Percentiles rank a stretch among this genome's conserved stretches.
phyloP scores from a whole-genome alignment of 768 basidiomycete species.

The Phanerochaete carnosa region DNA sequence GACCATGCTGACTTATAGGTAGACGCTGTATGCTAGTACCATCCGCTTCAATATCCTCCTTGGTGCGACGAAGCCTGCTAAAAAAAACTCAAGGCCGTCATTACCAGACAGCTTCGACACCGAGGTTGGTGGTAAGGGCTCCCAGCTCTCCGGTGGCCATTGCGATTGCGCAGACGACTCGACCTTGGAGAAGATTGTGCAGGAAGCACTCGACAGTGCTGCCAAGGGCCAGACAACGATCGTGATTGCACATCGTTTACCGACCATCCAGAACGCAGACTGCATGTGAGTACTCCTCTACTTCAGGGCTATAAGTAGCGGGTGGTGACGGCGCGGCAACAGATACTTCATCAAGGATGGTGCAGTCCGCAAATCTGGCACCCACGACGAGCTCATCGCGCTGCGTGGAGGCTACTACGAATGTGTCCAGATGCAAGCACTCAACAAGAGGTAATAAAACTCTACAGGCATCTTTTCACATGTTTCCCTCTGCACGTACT shows the following conservation, averaged over 20 bases:
- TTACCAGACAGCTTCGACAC: conserved; percentile 90
- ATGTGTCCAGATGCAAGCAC: conserved; percentile 83
- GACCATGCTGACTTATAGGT: no score
- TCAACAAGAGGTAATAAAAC: conserved; percentile 27
- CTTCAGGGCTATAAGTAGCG: not conserved
- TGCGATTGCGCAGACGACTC: conserved; percentile 36
- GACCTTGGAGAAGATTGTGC: conserved; percentile 77
- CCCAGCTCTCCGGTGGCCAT: conserved; percentile 85
- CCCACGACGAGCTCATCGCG: conserved; percentile 77
- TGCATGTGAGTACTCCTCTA: conserved; percentile 18
- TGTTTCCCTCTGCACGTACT: not conserved
- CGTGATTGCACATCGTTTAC: conserved; percentile 92
- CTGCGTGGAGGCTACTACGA: conserved; percentile 74
- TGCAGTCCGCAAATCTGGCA: conserved; percentile 78
- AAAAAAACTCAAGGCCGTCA: conserved; percentile 72
- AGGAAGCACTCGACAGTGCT: conserved; percentile 89
- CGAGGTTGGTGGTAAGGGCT: conserved; percentile 87
- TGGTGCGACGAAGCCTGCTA: conserved; percentile 72
- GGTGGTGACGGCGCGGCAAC: conserved; percentile 8
- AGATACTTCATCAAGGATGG: conserved; percentile 92
- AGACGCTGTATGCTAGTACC: conserved; percentile 88
- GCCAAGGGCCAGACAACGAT: conserved; percentile 91
- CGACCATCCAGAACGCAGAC: conserved; percentile 47
- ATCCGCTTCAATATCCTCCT: conserved; percentile 90
- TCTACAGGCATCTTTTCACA: no score